A percentile compares a stretch with the other conserved stretches of the same genome.
Evolutionary conservation across 345 rosid species (phyloP).

Genomic region (Camelina laxa): DNA sequence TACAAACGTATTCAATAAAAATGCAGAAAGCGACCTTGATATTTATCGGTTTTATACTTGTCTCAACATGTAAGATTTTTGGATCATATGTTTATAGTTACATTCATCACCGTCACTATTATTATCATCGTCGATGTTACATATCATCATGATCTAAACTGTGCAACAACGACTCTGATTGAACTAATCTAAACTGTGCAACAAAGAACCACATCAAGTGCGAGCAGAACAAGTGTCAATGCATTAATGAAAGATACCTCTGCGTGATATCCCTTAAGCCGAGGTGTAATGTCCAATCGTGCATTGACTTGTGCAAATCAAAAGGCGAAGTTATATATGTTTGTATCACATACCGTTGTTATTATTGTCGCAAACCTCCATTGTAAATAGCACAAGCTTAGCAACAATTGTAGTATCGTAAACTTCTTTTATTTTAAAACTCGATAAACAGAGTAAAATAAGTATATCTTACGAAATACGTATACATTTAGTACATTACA

Average conservation of each 20-base stretch:
- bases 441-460: too few species aligned
- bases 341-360: neutral
- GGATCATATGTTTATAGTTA: neutral
- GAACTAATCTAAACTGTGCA: neutral
- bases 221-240: neutral
- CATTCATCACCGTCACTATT: neutral
- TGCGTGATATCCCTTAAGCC: neutral
- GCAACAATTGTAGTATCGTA: neutral
- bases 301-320: slow-evolving; percentile 16
- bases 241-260: neutral
- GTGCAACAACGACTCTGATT: neutral
- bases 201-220: neutral
- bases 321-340: neutral
- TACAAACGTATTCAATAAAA: neutral
- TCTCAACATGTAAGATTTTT: slow-evolving; percentile 23
- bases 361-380: neutral
- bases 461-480: too few species aligned
- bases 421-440: neutral
- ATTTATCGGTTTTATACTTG: slow-evolving; percentile 20
- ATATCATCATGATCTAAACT: neutral
- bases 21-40: slow-evolving; percentile 27
- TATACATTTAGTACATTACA: too few species aligned
- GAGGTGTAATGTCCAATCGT: slow-evolving; percentile 8
- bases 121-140: neutral
- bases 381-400: neutral